Conservation (phyloP, 2,329 filamentous ascomycete genomes). For the Ophiostoma sp. region DNA sequence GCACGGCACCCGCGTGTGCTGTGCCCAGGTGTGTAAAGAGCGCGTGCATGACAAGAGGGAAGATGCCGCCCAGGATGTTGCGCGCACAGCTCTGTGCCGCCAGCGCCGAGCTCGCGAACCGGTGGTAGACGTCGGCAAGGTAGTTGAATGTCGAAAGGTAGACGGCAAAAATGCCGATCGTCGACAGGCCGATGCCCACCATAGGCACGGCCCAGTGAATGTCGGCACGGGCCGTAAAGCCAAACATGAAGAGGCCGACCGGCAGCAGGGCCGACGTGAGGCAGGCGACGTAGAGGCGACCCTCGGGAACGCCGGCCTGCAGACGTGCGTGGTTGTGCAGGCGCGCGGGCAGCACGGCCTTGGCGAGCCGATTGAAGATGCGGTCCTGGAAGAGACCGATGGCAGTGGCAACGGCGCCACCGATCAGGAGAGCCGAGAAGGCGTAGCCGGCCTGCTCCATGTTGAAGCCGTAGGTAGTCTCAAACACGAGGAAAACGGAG, state of each 20-base stretch:
- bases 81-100: slow-evolving; percentile 83
- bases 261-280: slow-evolving; percentile 70
- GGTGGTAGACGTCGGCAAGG: slow-evolving; percentile 79
- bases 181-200: slow-evolving; percentile 66
- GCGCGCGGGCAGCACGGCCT: slow-evolving; percentile 28
- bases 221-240: slow-evolving; percentile 58
- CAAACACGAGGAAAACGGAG: slow-evolving; percentile 73
- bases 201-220: slow-evolving; percentile 69
- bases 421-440: slow-evolving; percentile 67
- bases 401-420: slow-evolving; percentile 58
- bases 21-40: slow-evolving; percentile 71
- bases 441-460: slow-evolving; percentile 63
- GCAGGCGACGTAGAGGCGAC: slow-evolving; percentile 77
- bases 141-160: slow-evolving; percentile 92
- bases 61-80: slow-evolving; percentile 74
- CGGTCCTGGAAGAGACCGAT: slow-evolving; percentile 68
- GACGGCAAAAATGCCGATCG: slow-evolving; percentile 79
- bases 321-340: slow-evolving; percentile 39
- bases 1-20: slow-evolving; percentile 62
- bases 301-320: slow-evolving; percentile 59
- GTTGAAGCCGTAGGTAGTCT: slow-evolving; percentile 60
- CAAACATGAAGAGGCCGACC: slow-evolving; percentile 73
- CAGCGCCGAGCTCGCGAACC: slow-evolving; percentile 77
- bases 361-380: slow-evolving; percentile 44
- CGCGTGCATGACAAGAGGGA: slow-evolving; percentile 68